Evolutionary conservation across 2,329 filamentous ascomycete genomes (phyloP).

Genomic region (Fonsecaea erecta): DNA sequence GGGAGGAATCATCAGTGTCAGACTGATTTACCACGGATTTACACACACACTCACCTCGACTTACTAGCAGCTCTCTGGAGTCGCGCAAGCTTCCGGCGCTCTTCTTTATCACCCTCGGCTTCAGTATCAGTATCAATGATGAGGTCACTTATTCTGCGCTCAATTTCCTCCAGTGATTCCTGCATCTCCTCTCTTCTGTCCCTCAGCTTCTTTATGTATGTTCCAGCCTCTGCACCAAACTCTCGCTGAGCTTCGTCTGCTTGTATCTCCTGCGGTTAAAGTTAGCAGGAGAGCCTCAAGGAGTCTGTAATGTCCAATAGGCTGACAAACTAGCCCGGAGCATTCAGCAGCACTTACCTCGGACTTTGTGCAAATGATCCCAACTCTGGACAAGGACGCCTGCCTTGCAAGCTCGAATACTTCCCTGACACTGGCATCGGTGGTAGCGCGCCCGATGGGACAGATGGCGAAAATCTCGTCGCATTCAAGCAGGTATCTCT

Average conservation of each 20-base stretch:
- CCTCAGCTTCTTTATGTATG: not conserved
- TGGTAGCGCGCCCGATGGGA: slow-evolving; percentile 8
- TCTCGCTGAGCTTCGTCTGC: slow-evolving; percentile 11
- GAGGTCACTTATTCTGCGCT: not conserved
- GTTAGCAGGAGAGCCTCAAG: not conserved
- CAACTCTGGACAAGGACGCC: slow-evolving; percentile 17
- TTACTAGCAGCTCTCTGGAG: not conserved
- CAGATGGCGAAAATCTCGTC: slow-evolving; percentile 17
- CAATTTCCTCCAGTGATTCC: not conserved
- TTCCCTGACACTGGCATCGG: slow-evolving; percentile 4
- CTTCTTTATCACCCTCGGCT: not conserved
- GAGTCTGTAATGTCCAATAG: not conserved
- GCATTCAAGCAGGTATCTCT: slow-evolving; percentile 15
- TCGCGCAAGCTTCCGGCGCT: not conserved
- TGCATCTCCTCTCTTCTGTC: not conserved
- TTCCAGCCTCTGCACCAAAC: not conserved
- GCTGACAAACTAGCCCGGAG: not conserved
- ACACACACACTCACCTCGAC: slow-evolving; percentile 3
- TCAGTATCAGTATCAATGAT: not conserved
- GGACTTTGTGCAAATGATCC: slow-evolving; percentile 16
- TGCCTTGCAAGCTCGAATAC: slow-evolving; percentile 13
- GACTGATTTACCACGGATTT: not conserved
- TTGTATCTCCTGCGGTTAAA: slow-evolving; percentile 1
- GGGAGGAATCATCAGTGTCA: not conserved
- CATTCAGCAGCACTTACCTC: slow-evolving; percentile 9